These are phyloP conservation scores for Melanomma pulvis-pyrius DNA, from an alignment of 495 filamentous ascomycete genomes.

Conservation along the genomic window DNA sequence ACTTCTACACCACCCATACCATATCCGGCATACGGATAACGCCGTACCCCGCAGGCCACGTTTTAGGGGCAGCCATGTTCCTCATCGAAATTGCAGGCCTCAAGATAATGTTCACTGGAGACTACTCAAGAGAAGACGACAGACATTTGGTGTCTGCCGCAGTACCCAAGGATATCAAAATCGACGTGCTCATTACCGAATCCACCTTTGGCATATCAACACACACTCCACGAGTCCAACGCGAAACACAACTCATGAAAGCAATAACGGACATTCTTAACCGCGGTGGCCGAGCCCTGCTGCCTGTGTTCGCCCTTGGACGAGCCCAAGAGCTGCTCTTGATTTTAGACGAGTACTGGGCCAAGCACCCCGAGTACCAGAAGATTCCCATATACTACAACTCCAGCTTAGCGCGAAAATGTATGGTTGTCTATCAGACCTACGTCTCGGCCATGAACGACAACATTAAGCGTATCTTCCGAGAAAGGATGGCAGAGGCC, in stretches of 20 bases:
- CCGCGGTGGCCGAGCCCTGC: conserved; percentile 85
- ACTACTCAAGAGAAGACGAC: conserved; percentile 93
- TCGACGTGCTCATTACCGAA: conserved; percentile 96
- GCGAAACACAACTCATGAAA: conserved; percentile 93
- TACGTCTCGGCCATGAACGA: conserved; percentile 98
- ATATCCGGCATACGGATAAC: conserved; percentile 96
- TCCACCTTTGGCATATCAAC: conserved; percentile 94
- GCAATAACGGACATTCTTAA: conserved; percentile 86
- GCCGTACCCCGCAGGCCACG: conserved; percentile 93
- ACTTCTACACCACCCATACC: conserved; percentile 96
- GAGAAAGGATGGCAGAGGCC: conserved; percentile 82
- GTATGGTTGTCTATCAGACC: conserved; percentile 98
- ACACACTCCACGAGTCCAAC: conserved; percentile 83
- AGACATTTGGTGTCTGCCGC: conserved; percentile 90
- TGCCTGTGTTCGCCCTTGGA: conserved; percentile 95
- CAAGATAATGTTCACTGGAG: conserved; percentile 94
- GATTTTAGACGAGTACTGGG: conserved; percentile 97
- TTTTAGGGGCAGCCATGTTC: conserved; percentile 98
- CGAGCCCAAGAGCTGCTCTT: conserved; percentile 90
- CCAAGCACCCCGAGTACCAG: conserved; percentile 79
- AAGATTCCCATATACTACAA: conserved; percentile 96
- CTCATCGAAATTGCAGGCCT: conserved; percentile 93
- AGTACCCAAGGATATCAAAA: conserved; percentile 79
- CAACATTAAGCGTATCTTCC: conserved; percentile 90
- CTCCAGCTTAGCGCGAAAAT: conserved; percentile 88